Conservation (phyloP, 768 basidiomycete genomes). For the Pulveroboletus sp. region DNA sequence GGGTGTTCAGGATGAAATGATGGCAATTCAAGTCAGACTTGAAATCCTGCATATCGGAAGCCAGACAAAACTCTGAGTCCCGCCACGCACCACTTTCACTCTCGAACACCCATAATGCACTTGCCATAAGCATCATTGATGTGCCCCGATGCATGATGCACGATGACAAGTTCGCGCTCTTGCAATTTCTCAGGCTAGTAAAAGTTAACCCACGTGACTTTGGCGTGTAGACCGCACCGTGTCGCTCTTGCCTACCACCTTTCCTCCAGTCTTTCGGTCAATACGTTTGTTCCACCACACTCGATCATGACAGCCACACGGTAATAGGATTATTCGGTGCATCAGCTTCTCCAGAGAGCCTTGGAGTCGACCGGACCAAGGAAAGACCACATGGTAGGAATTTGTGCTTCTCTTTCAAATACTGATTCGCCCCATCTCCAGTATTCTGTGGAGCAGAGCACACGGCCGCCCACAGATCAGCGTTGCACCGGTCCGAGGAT, state of each 20-base stretch:
- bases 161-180: no score
- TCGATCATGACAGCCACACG: background rate
- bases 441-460: background rate
- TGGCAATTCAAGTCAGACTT: no score
- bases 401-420: slow-evolving; percentile 6
- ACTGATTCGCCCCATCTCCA: background rate
- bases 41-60: no score
- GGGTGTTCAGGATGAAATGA: no score
- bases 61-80: no score
- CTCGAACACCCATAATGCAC: no score
- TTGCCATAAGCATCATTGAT: no score
- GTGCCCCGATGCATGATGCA: no score
- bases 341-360: background rate
- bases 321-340: background rate
- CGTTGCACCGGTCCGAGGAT: slow-evolving; percentile 13
- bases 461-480: background rate
- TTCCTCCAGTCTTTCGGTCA: background rate
- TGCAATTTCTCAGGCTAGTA: no score
- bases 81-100: no score
- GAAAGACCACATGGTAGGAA: background rate
- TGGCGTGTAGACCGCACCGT: background rate
- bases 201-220: slow-evolving; percentile 17
- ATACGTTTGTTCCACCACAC: background rate
- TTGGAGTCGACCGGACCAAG: background rate
- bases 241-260: background rate